Base-by-base conservation (phyloP, 1,139 yeast genomes). In the Nadsonia commutata region DNA sequence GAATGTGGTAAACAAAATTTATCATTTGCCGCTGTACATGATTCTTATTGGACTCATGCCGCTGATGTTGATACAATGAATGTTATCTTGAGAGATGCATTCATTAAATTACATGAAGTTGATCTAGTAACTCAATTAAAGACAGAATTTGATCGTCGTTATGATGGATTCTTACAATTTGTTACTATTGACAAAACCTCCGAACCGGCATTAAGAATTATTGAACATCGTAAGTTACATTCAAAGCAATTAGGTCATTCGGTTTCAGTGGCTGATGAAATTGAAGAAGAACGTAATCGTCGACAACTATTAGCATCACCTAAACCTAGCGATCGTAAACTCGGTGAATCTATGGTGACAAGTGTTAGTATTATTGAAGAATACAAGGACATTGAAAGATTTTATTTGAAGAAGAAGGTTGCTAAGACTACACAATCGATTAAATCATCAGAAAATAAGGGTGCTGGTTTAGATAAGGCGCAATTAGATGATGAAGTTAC, bases 31-130 rank as follows among this genome's bases (percentile, higher is more conserved):
- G 80, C 97, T 0, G 99, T 90, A 31, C 99, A 90, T 62, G 99
- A 90, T 61, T 88, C 97, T 1, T 90, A 84, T 60, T 90, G 99
- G 99, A 86, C 98, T 0, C 98, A 93, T 61, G 96, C 98, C 1
- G 67, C 76, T 37, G 93, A 84, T 57, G 77, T 90, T 31, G 80
- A 78, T 50, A 58, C 54, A 6, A 80, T 90, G 93, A 85, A 80
- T 59, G 56, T 54, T n/a, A 66, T 72, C 41, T 67, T 90, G 49
- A 75, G 99, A 57, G 78, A 81, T 38, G 78, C 84, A 47, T 90
- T 90, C 62, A 81, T 90, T 48, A 66, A 71, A 41, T 67, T 90
- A 47, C 97, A 90, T 60, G 73, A 73, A 47, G 77, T 73, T 22
- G 79, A 86, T 60, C 67, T 88, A 54, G 73, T 90, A 53, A 72